Evolutionary conservation across 23 red algal species (phyloP).

Genomic region (Rhodosorus marinus): DNA sequence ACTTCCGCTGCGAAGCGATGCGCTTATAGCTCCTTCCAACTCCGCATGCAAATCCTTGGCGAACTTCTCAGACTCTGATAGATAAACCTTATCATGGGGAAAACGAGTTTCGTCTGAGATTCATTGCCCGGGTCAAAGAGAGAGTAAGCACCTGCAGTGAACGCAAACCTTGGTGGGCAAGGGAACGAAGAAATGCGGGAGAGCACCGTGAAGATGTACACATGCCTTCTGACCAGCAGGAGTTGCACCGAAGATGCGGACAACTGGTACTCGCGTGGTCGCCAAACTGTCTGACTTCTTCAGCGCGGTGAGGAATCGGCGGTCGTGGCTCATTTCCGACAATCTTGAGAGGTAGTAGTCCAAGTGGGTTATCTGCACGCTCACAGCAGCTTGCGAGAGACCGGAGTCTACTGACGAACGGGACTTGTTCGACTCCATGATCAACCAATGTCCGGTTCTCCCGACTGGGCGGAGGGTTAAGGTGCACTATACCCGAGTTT

Average conservation of each 20-base stretch:
- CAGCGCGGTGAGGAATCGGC: conserved; percentile 13
- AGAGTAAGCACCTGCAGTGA: no score
- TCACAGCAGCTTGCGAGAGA: conserved; percentile 17
- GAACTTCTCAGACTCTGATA: no score
- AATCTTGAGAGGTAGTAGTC: conserved; percentile 21
- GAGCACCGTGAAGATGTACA: conserved; percentile 69
- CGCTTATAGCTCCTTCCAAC: no score
- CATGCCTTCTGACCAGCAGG: conserved; percentile 46
- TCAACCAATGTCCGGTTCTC: no score
- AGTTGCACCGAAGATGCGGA: conserved; percentile 80
- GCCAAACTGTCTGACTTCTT: background rate
- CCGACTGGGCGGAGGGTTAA: no score
- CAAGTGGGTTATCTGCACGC: conserved; percentile 28
- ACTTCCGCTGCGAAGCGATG: no score
- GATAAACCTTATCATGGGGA: no score
- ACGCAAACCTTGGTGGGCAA: background rate
- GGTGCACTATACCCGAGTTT: no score
- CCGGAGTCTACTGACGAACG: background rate
- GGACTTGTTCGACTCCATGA: no score
- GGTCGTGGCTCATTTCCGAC: conserved; percentile 12
- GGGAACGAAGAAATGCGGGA: conserved; percentile 57
- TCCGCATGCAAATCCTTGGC: no score
- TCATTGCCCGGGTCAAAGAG: no score
- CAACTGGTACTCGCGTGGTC: conserved; percentile 22
- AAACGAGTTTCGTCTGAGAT: no score